phyloP scores from a whole-genome alignment of 257 asterid species.

The Penstemon newberryi region DNA sequence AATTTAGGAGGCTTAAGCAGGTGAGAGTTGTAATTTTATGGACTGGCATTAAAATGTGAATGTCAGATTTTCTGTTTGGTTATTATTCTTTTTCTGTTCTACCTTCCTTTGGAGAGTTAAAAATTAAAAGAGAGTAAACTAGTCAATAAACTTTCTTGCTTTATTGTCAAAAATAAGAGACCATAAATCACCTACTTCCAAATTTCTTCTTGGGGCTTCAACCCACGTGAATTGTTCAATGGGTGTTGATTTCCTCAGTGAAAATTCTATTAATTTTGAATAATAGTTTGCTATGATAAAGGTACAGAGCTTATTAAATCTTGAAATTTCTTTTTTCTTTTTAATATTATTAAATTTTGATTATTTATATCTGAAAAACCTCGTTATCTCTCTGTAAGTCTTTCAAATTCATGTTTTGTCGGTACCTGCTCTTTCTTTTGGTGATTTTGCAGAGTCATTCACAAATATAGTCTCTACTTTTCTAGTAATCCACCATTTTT shows the following conservation, averaged over 20 bases:
- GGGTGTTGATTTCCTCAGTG: not conserved
- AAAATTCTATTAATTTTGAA: constrained; percentile 9
- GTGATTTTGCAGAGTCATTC: constrained; percentile 19
- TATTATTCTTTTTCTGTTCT: not conserved
- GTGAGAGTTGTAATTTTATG: constrained; percentile 37
- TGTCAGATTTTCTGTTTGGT: not conserved
- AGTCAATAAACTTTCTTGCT: not conserved
- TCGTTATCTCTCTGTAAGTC: not conserved
- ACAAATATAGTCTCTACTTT: not conserved
- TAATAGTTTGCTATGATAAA: constrained; percentile 12
- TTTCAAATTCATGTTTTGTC: constrained; percentile 18
- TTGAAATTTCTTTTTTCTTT: no score
- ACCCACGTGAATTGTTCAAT: not conserved
- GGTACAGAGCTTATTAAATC: constrained; percentile 11
- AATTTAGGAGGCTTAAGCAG: constrained; percentile 85
- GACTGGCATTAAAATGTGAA: constrained; percentile 15
- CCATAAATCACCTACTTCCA: not conserved
- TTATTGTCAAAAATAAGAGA: not conserved
- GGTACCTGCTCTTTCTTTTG: constrained; percentile 20
- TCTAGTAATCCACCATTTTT: not conserved
- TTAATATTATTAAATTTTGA: not conserved
- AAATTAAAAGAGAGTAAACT: constrained; percentile 4
- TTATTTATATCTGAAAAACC: constrained; percentile 11
- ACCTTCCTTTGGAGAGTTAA: not conserved
- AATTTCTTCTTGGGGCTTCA: not conserved